Evolutionary conservation across 2,329 filamentous ascomycete species (phyloP), one percentile per base, ranked within the genome.

Genomic region (Aspergillus hortae): DNA sequence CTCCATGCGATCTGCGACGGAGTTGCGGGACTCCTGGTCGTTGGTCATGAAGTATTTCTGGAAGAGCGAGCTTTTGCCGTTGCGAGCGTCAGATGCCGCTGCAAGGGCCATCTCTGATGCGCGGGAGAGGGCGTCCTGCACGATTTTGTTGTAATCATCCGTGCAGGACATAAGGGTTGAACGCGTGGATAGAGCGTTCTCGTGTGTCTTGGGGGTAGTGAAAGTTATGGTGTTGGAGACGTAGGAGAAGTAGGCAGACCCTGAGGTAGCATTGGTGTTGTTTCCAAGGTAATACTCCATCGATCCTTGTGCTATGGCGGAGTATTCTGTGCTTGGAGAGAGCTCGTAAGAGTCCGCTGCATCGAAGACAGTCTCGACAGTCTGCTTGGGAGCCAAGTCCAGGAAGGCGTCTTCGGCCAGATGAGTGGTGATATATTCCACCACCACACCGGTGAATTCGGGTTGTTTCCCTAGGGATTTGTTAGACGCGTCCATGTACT

Each of bases 11-110:
- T 50, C 52, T 0, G 56, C 52, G 15, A 59, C 56, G 36, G 53
- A 44, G 17, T 51, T 48, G 3, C 35, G 45, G 15, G 49, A 52
- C 1, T 42, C 27, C 33, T 55, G 21, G n/a, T 33, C 23, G 12
- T 46, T 46, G n/a, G 55, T 50, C 48, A 49, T 59, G 51, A 59
- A 59, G 48, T 52, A 57, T 21, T 55, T 59, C 35, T 57, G 12
- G 44, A 59, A 55, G 35, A 54, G 44, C 3, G n/a, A 32, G 21
- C 36, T 50, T 12, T 15, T 43, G 14, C 48, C 50, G 3, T 47
- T 46, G 11, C 56, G 55, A 1, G 56, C 56, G 15, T 59, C 56
- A 0, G 44, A 32, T 6, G 56, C 54, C 2, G 46, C 56, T 1
- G 50, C 52, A 6, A 36, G 48, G 23, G 56, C 56, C 56, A 59